phyloP scores from a whole-genome alignment of 441 rosid species.

The Flueggea neowawraea region DNA sequence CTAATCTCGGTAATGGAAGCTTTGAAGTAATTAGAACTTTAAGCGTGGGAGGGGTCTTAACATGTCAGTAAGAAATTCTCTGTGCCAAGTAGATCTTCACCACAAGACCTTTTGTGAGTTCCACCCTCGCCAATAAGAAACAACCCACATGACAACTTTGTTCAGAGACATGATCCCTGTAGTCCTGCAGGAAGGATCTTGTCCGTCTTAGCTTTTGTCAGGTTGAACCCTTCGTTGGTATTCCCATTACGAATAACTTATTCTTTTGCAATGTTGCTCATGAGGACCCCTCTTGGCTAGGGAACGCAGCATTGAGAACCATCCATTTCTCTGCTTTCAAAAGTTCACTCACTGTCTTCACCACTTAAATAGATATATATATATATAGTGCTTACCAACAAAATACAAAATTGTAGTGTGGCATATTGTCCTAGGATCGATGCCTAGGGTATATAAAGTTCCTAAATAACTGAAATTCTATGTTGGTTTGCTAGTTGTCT shows the following conservation, averaged over 20 bases:
- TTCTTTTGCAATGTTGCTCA: background rate
- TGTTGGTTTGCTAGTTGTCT: background rate
- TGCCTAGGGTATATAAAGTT: background rate
- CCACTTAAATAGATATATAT: no score
- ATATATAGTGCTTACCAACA: no score
- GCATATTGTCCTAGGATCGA: background rate
- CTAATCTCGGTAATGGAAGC: conserved; percentile 29
- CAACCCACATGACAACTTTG: conserved; percentile 49
- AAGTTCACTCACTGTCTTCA: conserved; percentile 2
- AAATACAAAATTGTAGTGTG: no score
- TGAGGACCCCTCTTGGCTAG: conserved; percentile 17
- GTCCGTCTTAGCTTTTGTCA: conserved; percentile 32
- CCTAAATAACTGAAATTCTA: background rate
- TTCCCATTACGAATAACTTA: conserved; percentile 17
- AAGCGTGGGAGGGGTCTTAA: conserved; percentile 8
- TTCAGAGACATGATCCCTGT: conserved; percentile 31
- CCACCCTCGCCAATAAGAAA: conserved; percentile 31
- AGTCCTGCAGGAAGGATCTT: conserved; percentile 30
- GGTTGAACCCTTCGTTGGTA: conserved; percentile 35
- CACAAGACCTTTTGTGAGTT: conserved; percentile 19
- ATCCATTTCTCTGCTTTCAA: conserved; percentile 33
- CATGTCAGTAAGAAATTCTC: conserved; percentile 29
- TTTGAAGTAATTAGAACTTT: conserved; percentile 9
- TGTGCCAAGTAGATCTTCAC: conserved; percentile 16
- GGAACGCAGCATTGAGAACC: conserved; percentile 21